phyloP scores from a whole-genome alignment of 768 basidiomycete genomes.

The Clavaria fumosa region DNA sequence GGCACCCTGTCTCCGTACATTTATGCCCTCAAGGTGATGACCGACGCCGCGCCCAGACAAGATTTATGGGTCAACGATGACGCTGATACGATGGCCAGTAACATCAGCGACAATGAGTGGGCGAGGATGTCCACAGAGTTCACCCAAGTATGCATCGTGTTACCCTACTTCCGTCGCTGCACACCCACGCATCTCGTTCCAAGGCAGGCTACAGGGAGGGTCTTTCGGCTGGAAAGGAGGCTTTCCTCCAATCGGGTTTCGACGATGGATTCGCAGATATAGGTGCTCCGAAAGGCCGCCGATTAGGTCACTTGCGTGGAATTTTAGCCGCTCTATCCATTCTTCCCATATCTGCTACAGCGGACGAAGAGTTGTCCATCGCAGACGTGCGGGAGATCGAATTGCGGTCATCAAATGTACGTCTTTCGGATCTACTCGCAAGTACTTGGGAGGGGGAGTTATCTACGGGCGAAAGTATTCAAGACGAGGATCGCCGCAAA shows the following conservation, averaged over 20 bases:
- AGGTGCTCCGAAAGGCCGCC: slow-evolving; percentile 61
- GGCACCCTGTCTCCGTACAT: no score
- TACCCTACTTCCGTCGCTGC: neutral
- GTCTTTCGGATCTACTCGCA: neutral
- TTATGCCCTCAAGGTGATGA: no score
- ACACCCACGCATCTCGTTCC: slow-evolving; percentile 4
- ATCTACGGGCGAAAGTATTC: no score
- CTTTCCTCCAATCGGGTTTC: slow-evolving; percentile 78
- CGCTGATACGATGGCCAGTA: no score
- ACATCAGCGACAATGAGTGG: slow-evolving; percentile 46
- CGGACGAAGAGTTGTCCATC: neutral
- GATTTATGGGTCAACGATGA: no score
- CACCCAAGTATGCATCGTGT: slow-evolving; percentile 37
- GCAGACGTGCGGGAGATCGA: neutral
- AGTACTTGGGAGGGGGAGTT: neutral
- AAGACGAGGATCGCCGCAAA: no score
- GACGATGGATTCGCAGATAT: slow-evolving; percentile 65
- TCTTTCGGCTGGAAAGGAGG: slow-evolving; percentile 83
- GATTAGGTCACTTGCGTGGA: slow-evolving; percentile 69
- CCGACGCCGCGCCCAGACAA: no score
- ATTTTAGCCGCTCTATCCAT: slow-evolving; percentile 44
- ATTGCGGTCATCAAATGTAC: neutral
- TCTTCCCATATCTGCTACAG: slow-evolving; percentile 21
- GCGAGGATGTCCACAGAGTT: slow-evolving; percentile 50
- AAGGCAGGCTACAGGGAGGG: slow-evolving; percentile 98